Conservation (phyloP, 1,139 yeast species). For the Zygoascus sp. region DNA sequence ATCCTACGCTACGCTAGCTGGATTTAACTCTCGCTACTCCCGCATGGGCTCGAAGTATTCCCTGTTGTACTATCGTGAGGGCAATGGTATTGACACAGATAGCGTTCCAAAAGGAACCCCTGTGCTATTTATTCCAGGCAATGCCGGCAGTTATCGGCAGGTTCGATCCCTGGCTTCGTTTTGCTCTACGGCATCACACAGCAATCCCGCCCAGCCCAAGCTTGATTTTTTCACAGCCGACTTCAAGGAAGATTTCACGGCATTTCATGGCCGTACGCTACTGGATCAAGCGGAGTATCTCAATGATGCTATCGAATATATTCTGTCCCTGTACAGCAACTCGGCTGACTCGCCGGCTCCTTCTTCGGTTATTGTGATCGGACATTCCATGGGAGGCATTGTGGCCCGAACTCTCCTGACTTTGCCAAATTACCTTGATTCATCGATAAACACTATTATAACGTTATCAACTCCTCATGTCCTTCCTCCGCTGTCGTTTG, state of each 20-base stretch:
- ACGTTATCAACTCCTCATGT: constrained; percentile 93
- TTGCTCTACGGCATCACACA: constrained; percentile 55
- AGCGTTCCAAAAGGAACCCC: constrained; percentile 67
- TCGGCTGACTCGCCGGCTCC: constrained; percentile 39
- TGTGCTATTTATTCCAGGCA: constrained; percentile 90
- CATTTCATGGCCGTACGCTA: constrained; percentile 92
- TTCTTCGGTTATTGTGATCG: constrained; percentile 70
- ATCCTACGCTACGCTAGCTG: constrained; percentile 19
- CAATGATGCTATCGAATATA: constrained; percentile 80
- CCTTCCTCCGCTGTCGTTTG: constrained; percentile 93
- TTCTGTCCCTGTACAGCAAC: constrained; percentile 56
- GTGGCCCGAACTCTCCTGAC: constrained; percentile 81
- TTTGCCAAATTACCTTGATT: constrained; percentile 65
- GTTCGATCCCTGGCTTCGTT: constrained; percentile 84
- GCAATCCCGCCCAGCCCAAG: constrained; percentile 12
- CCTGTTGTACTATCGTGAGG: constrained; percentile 71
- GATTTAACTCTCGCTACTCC: constrained; percentile 65
- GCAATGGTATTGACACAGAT: constrained; percentile 41
- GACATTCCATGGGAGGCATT: constrained; percentile 97
- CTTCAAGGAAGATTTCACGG: constrained; percentile 93
- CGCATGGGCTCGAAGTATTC: constrained; percentile 75
- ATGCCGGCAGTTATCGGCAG: constrained; percentile 92
- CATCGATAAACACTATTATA: constrained; percentile 75
- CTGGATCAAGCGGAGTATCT: constrained; percentile 91
- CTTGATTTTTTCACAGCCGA: constrained; percentile 72